Evolutionary conservation across 495 filamentous ascomycete species (phyloP).

Genomic region (Stereocaulon alpinum): DNA sequence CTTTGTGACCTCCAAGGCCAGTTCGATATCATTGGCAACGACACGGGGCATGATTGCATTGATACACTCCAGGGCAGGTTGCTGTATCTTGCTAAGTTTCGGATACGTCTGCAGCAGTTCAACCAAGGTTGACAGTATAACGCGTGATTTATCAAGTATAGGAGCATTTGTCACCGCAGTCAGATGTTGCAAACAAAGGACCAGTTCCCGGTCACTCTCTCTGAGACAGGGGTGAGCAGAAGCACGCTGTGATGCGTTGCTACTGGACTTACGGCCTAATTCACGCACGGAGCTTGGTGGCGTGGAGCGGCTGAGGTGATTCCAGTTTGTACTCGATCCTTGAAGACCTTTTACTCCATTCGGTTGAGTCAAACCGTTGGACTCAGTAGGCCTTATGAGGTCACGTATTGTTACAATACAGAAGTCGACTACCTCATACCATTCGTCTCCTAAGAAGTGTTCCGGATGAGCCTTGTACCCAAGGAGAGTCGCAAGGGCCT

Average conservation of each 20-base stretch:
- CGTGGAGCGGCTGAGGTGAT: conserved; percentile 12
- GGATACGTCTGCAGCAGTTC: conserved; percentile 52
- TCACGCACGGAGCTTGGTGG: conserved; percentile 10
- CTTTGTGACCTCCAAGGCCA: conserved; percentile 46
- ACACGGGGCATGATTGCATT: conserved; percentile 58
- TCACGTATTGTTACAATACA: conserved; percentile 44
- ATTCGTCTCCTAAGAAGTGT: conserved; percentile 54
- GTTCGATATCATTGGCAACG: conserved; percentile 53
- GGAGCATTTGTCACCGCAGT: conserved; percentile 60
- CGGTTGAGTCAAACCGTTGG: not conserved
- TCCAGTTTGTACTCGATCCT: not conserved
- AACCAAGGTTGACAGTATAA: conserved; percentile 47
- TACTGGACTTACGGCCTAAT: conserved; percentile 1
- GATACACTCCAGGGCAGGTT: conserved; percentile 61
- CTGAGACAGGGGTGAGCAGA: conserved; percentile 17
- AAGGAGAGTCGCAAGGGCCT: conserved; percentile 59
- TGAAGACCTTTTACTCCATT: not conserved
- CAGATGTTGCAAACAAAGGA: conserved; percentile 58
- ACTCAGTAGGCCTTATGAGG: conserved; percentile 4
- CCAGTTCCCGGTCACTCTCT: conserved; percentile 43
- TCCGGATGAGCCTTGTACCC: conserved; percentile 67
- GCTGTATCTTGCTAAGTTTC: conserved; percentile 51
- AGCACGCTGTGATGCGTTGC: not conserved
- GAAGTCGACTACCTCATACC: conserved; percentile 59
- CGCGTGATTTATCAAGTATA: conserved; percentile 45